These are phyloP conservation scores for Macadamia integrifolia DNA, from an alignment of 164 flowering plant genomes.

Conservation along the genomic window DNA sequence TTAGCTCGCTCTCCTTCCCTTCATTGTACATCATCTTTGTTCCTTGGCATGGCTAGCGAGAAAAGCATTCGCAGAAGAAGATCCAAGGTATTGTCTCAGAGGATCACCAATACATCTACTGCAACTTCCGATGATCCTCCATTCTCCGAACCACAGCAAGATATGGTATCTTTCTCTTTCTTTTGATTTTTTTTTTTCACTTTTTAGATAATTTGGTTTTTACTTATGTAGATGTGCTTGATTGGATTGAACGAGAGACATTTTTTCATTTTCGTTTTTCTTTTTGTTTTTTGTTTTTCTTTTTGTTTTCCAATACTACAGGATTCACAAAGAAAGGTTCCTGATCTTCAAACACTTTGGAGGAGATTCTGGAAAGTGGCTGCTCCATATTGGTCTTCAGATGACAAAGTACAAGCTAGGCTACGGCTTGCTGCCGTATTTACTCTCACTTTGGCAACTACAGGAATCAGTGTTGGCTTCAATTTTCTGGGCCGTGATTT, in stretches of 20 bases:
- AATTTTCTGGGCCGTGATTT: constrained; percentile 95
- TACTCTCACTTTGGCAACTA: constrained; percentile 87
- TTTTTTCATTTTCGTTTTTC: neutral
- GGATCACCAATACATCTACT: neutral
- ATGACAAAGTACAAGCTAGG: constrained; percentile 73
- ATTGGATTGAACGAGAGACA: neutral
- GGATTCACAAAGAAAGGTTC: constrained; percentile 28
- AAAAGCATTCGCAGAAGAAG: neutral
- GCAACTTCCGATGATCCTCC: constrained; percentile 1
- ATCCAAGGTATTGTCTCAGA: neutral
- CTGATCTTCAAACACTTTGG: constrained; percentile 43
- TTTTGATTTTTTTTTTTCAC: no score
- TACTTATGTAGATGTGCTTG: neutral
- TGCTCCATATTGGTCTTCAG: constrained; percentile 91
- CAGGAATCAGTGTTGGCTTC: constrained; percentile 95
- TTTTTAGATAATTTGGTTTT: no score
- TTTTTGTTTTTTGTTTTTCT: neutral
- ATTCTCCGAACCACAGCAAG: neutral
- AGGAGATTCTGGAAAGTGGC: constrained; percentile 91
- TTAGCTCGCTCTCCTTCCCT: neutral
- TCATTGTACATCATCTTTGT: neutral
- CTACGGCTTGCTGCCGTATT: constrained; percentile 73
- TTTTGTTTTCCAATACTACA: neutral
- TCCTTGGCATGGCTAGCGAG: neutral
- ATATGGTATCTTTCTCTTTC: constrained; percentile 3